Evolutionary conservation across 441 rosid genomes (phyloP), one percentile per base, ranked within the genome.

Genomic region (Biscutella laevigata): DNA sequence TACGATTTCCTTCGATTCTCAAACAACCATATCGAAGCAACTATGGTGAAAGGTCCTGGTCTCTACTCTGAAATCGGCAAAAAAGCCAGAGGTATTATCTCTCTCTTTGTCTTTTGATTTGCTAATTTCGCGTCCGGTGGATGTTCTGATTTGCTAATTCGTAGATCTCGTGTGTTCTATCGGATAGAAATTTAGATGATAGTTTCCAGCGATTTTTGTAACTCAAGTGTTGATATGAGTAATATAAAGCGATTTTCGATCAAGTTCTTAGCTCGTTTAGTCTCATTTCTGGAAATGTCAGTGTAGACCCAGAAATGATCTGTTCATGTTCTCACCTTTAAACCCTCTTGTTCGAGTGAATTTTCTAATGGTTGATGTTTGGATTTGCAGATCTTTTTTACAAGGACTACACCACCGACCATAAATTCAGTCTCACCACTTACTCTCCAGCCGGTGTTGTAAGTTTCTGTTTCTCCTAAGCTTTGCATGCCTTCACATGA

Each of bases 351-450:
- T n/a, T n/a, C n/a, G n/a, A n/a, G n/a, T n/a, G n/a, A n/a, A n/a
- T n/a, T n/a, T n/a, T n/a, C n/a, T n/a, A n/a, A n/a, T n/a, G n/a
- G 22, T 38, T 48, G 7, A 14, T 26, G 28, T 24, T 53, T 17
- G 37, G 17, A 39, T 35, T 36, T 62, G 30, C 73, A 91, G 95
- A 92, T 80, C 91, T 88, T 77, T 76, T 92, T 14, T 82, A 86
- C 75, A 86, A 72, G 80, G 96, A 92, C 64, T 82, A 88, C 53
- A 94, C 82, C 74, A 62, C 64, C 62, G 95, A 88, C 77, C 98
- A 88, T 71, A 92, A 86, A 71, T 75, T 92, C 74, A 77, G 77
- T 53, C 16, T 88, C 74, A 86, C 95, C 29, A 88, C 98, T 24
- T 79, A 64, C 71, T 80, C 96, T 20, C 59, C 95, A 20, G 22